These are phyloP conservation scores for Nevesoporus exiguus DNA, from an alignment of 768 basidiomycete species.

Conservation along the genomic window DNA sequence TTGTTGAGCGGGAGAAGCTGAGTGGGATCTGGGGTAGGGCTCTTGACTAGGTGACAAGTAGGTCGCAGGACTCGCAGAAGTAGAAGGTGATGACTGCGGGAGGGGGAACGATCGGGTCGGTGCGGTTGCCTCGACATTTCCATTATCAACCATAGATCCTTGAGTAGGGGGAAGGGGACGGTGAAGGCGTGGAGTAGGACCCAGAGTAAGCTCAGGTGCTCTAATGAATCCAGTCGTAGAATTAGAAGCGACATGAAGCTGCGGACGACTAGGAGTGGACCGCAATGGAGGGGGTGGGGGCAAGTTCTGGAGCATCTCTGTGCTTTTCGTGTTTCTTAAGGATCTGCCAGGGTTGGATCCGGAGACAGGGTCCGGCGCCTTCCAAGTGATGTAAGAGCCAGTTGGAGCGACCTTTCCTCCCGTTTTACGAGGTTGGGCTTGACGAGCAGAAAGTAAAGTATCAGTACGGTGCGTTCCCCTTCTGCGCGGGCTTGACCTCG, in stretches of 20 bases:
- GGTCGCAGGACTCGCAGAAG: conserved; percentile 17
- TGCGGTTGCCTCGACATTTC: conserved; percentile 17
- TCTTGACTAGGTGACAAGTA: conserved; percentile 50
- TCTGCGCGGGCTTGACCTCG: conserved; percentile 19
- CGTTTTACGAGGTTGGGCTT: conserved; percentile 10
- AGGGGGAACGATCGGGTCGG: conserved; percentile 22
- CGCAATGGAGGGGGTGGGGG: conserved; percentile 23
- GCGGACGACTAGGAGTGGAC: conserved; percentile 30
- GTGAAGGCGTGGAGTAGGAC: conserved; percentile 20
- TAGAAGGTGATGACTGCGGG: conserved; percentile 23
- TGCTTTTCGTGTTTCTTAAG: conserved; percentile 29
- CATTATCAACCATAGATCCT: conserved; percentile 17
- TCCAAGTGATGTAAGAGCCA: conserved; percentile 22
- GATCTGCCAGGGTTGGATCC: conserved; percentile 32
- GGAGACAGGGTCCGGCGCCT: conserved; percentile 32
- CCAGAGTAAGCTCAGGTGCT: conserved; percentile 17
- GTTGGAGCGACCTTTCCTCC: conserved; percentile 28
- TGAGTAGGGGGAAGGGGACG: conserved; percentile 33
- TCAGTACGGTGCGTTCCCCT: conserved; percentile 22
- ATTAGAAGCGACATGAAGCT: conserved; percentile 22
- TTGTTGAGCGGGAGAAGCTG: conserved; percentile 42
- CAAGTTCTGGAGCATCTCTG: conserved; percentile 26
- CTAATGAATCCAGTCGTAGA: conserved; percentile 12
- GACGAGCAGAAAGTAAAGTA: conserved; percentile 20
- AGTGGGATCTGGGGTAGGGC: conserved; percentile 60